These are phyloP conservation scores for Elsinoe arachidis DNA, from an alignment of 2,329 filamentous ascomycete species.

Conservation along the genomic window DNA sequence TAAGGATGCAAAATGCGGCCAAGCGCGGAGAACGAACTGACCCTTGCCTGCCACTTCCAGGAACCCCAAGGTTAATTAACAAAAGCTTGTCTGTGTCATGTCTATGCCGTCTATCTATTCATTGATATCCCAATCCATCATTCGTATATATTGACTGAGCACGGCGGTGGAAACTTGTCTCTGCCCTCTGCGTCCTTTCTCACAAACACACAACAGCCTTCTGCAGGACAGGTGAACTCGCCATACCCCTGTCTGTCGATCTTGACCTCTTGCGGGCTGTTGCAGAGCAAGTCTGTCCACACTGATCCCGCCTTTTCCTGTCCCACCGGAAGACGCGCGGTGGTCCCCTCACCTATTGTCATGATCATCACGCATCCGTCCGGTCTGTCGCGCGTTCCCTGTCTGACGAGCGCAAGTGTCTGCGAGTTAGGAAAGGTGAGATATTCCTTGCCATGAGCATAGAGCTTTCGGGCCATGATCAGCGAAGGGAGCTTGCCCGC, in stretches of 20 bases:
- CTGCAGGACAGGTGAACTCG: slow-evolving; percentile 45
- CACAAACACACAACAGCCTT: slow-evolving; percentile 56
- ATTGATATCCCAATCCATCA: not conserved
- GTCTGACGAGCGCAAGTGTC: not conserved
- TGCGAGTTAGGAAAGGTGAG: not conserved
- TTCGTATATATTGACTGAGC: slow-evolving; percentile 14
- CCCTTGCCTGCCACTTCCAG: slow-evolving; percentile 4
- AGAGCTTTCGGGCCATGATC: slow-evolving; percentile 53
- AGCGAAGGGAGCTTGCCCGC: slow-evolving; percentile 45
- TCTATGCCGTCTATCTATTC: not conserved
- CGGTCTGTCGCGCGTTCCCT: slow-evolving; percentile 22
- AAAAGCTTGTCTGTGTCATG: not conserved
- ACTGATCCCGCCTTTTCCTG: slow-evolving; percentile 40
- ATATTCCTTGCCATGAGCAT: slow-evolving; percentile 55
- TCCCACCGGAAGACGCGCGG: slow-evolving; percentile 55
- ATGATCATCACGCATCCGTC: slow-evolving; percentile 28
- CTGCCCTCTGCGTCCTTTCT: slow-evolving; percentile 46
- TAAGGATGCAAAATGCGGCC: not conserved
- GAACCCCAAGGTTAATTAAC: not conserved
- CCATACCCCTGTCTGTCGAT: slow-evolving; percentile 55
- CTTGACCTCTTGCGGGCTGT: slow-evolving; percentile 47
- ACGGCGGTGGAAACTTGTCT: slow-evolving; percentile 31
- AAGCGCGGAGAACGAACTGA: not conserved
- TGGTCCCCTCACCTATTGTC: slow-evolving; percentile 38
- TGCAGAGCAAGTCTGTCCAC: slow-evolving; percentile 55